Conservation (phyloP, 495 filamentous ascomycete genomes). For the Evernia prunastri region DNA sequence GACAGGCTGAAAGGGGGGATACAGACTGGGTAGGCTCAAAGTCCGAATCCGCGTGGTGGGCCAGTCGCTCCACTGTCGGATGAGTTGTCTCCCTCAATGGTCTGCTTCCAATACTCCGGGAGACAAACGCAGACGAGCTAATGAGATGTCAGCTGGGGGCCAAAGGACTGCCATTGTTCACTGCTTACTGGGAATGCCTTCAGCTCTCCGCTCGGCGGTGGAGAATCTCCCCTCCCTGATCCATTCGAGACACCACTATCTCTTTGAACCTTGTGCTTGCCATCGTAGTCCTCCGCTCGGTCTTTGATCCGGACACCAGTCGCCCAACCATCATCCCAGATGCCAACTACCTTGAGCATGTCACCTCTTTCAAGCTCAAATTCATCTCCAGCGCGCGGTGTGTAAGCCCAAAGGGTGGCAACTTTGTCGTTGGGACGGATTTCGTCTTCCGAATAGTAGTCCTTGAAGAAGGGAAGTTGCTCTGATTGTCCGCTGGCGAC, state of each 20-base stretch:
- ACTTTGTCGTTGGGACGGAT: constrained; percentile 90
- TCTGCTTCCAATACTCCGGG: constrained; percentile 95
- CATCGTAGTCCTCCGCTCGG: constrained; percentile 82
- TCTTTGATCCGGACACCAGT: constrained; percentile 81
- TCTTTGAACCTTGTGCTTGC: constrained; percentile 65
- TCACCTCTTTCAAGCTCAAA: constrained; percentile 92
- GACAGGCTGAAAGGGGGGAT: background rate
- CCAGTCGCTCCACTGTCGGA: constrained; percentile 34
- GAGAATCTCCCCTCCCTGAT: constrained; percentile 58
- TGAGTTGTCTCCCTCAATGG: constrained; percentile 74
- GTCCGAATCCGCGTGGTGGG: constrained; percentile 18
- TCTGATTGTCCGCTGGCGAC: constrained; percentile 87
- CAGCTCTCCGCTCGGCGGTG: constrained; percentile 72
- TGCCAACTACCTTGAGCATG: constrained; percentile 97
- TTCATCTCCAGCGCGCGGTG: constrained; percentile 87
- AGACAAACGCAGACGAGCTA: constrained; percentile 90
- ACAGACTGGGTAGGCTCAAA: constrained; percentile 5
- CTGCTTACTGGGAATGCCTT: constrained; percentile 76
- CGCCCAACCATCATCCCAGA: constrained; percentile 99
- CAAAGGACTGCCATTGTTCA: background rate
- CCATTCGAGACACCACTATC: constrained; percentile 92
- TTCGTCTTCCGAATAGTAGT: constrained; percentile 97
- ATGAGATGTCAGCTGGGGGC: constrained; percentile 11
- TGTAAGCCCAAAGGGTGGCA: constrained; percentile 91
- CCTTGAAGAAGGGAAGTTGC: constrained; percentile 91